These are phyloP conservation scores for Cutaneotrichosporon sp. DNA, from an alignment of 1,284 basidiomycete genomes.

Conservation along the genomic window DNA sequence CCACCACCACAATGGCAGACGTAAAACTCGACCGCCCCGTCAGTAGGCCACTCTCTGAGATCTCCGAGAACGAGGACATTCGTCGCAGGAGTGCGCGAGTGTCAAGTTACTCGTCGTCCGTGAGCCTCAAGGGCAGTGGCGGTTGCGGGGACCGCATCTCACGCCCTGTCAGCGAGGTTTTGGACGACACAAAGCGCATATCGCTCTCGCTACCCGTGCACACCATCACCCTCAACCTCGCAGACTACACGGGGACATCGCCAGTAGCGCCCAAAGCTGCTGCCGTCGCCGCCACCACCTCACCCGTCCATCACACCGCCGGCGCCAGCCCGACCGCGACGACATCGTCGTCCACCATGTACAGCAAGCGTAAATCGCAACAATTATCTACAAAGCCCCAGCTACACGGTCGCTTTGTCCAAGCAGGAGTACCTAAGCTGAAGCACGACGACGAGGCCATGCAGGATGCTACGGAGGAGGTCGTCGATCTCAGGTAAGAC, in stretches of 20 bases:
- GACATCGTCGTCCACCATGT: neutral
- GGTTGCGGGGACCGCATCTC: constrained; percentile 10
- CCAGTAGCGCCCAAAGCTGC: constrained; percentile 6
- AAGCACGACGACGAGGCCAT: neutral
- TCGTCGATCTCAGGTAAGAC: constrained; percentile 14
- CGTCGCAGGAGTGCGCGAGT: constrained; percentile 15
- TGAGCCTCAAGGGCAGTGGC: constrained; percentile 14
- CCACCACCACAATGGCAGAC: constrained; percentile 8
- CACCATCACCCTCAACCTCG: constrained; percentile 43
- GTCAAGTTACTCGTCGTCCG: constrained; percentile 17
- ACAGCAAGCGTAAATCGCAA: constrained; percentile 3
- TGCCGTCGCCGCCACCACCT: constrained; percentile 1
- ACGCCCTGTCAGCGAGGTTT: constrained; percentile 29
- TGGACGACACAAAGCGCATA: constrained; percentile 26
- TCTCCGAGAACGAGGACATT: constrained; percentile 21
- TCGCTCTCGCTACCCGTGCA: constrained; percentile 25
- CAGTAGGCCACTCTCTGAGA: constrained; percentile 18
- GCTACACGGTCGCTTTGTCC: neutral
- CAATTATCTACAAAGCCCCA: neutral
- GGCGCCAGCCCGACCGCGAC: neutral
- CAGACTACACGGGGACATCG: constrained; percentile 29
- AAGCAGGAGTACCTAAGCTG: neutral
- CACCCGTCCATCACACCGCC: neutral
- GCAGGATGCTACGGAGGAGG: neutral
- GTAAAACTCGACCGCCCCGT: constrained; percentile 3